phyloP scores from a whole-genome alignment of 495 filamentous ascomycete species.

The Penicillium canariense region DNA sequence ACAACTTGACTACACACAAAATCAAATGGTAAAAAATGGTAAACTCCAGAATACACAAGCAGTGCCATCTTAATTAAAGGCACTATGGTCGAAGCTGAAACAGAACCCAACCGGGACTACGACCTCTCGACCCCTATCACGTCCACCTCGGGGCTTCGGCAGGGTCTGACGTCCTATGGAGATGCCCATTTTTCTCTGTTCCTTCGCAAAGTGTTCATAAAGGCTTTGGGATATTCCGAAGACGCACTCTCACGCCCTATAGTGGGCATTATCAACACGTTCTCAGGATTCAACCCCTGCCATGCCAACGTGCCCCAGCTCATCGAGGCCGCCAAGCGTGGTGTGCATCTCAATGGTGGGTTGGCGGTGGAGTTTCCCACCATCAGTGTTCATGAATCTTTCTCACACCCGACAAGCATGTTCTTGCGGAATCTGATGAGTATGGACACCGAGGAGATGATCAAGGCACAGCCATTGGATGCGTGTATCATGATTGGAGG shows the following conservation, averaged over 20 bases:
- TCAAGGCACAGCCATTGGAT: conserved; percentile 61
- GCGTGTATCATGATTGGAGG: conserved; percentile 64
- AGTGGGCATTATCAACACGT: conserved; percentile 65
- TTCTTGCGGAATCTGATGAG: conserved; percentile 66
- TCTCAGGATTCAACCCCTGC: conserved; percentile 65
- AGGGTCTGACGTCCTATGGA: conserved; percentile 63
- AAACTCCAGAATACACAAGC: too few species aligned
- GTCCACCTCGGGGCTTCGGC: conserved; percentile 52
- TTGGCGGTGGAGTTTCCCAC: conserved; percentile 66
- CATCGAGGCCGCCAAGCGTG: conserved; percentile 62
- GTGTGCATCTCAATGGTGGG: conserved; percentile 59
- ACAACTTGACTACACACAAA: background rate
- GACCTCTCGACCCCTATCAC: conserved; percentile 49
- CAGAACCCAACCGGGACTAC: conserved; percentile 45
- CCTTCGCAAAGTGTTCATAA: conserved; percentile 68
- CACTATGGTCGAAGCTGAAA: conserved; percentile 3
- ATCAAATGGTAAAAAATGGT: too few species aligned
- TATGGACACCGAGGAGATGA: conserved; percentile 74
- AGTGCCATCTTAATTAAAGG: background rate
- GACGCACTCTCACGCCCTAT: conserved; percentile 64
- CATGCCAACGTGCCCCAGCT: conserved; percentile 67
- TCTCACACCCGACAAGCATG: conserved; percentile 66
- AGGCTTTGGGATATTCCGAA: conserved; percentile 65
- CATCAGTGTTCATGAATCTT: conserved; percentile 62
- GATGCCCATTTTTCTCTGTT: conserved; percentile 70